phyloP scores from a whole-genome alignment of 208 protist species.

The Acanthamoeba royreba region DNA sequence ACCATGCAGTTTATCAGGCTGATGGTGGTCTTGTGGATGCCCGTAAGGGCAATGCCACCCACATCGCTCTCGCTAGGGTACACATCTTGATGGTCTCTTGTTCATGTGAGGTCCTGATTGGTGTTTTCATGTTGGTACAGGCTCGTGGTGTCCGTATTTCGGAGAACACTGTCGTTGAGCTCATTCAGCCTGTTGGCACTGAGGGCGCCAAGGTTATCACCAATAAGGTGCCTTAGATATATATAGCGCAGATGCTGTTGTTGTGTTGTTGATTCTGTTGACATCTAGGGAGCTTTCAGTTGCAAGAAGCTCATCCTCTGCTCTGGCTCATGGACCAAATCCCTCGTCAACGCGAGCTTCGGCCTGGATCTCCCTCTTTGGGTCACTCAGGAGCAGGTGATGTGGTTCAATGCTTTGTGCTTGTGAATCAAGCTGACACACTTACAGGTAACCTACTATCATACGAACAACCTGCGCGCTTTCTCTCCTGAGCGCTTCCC shows the following conservation, averaged over 20 bases:
- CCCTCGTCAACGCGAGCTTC: neutral
- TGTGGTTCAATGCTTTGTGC: neutral
- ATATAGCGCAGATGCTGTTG: neutral
- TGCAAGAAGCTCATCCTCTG: slow-evolving; percentile 10
- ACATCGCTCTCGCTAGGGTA: neutral
- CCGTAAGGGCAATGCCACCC: neutral
- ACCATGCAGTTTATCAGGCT: slow-evolving; percentile 36
- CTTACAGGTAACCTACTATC: slow-evolving; percentile 25
- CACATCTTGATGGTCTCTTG: neutral
- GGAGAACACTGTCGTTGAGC: neutral
- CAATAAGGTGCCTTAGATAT: neutral
- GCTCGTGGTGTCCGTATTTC: neutral
- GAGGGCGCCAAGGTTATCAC: neutral
- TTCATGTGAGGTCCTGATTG: neutral
- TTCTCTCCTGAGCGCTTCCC: slow-evolving; percentile 37
- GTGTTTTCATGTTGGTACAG: neutral
- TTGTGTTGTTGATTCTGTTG: neutral
- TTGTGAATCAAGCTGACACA: too few relatives aligned
- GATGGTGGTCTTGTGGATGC: slow-evolving; percentile 32
- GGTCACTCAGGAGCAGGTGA: slow-evolving; percentile 24
- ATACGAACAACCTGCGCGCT: neutral
- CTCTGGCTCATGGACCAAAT: neutral
- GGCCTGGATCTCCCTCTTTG: slow-evolving; percentile 24
- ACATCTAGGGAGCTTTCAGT: neutral
- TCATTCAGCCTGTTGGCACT: neutral